Evolutionary conservation across 306 rosid species (phyloP), one percentile per base, ranked within the genome.

Genomic region (Castanospermum australe): DNA sequence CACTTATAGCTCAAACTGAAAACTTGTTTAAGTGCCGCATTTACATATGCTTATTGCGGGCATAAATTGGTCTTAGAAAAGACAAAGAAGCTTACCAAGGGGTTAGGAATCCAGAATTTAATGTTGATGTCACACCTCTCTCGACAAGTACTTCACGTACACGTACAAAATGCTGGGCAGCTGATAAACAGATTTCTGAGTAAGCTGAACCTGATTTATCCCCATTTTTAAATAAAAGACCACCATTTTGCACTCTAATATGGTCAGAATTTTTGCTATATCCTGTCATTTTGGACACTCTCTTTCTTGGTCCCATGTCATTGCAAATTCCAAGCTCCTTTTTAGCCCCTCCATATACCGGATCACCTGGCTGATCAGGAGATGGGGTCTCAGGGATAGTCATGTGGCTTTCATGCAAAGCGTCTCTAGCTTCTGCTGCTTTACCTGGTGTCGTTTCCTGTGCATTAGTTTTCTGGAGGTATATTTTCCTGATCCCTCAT

Each of bases 381-480:
- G 75, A 77, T 54, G 75, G 75, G 74, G 99, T 92, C 87, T 95
- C 99, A 2, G 99, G 97, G 75, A 95, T 84, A 18, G 98, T 92
- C 86, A 95, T 76, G 55, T 89, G 92, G 83, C 93, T 84, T 80
- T 92, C 97, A 67, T 82, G 69, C 57, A 92, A 89, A 55, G 86
- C 82, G 4, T 88, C 91, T 86, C 90, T 91, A 13, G 87, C 80
- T 72, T 85, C 90, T 67, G 87, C 21, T 74, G 71, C 80, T 87
- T 93, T 95, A 61, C 93, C 97, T 5, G 98, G 99, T 28, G 97
- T 91, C 13, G 90, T 93, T 85, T 89, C 94, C 67, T 84, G 87
- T 65, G 71, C 62, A 47, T 84, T 79, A n/a, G 51, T 81, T 95
- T 70, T 90, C 96, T 47, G 97, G 99, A 82, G 97, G 93, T 69